Evolutionary conservation across 345 rosid species (phyloP).

Genomic region (Luvunga scandens): DNA sequence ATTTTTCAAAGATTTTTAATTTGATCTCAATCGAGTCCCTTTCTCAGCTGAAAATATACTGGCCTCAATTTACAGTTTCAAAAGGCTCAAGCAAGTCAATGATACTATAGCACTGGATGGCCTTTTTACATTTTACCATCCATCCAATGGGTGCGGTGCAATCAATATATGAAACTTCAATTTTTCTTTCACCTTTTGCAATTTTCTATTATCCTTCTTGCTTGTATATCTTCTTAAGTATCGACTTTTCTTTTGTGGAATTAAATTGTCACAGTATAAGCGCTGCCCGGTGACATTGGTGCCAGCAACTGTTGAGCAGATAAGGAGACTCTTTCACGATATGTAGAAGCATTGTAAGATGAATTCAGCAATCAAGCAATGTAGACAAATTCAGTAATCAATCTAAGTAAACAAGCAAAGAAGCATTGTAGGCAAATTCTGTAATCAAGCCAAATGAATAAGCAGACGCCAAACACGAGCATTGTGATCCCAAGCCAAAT

Average conservation of each 20-base stretch:
- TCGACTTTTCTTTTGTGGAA: neutral
- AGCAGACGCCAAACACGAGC: neutral
- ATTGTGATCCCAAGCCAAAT: neutral
- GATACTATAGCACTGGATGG: neutral
- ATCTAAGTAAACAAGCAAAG: neutral
- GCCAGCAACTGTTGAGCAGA: constrained; percentile 75
- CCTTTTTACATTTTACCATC: neutral
- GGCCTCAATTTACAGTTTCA: neutral
- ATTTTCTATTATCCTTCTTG: constrained; percentile 5
- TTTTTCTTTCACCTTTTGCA: neutral
- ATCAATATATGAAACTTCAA: neutral
- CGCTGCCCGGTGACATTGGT: constrained; percentile 89
- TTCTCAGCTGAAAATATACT: neutral
- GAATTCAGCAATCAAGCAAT: too few species aligned
- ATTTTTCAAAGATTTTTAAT: neutral
- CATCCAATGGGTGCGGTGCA: neutral
- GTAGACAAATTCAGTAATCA: neutral
- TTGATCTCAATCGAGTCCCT: neutral
- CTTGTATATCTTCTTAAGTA: neutral
- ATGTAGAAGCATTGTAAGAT: constrained; percentile 35
- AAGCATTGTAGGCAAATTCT: neutral
- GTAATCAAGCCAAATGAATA: neutral
- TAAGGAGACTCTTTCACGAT: constrained; percentile 92
- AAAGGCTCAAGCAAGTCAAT: neutral
- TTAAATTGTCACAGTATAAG: constrained; percentile 55